Evolutionary conservation across 192 early-diverging fungal genomes (phyloP).

Genomic region (Umbelopsis isabellina): DNA sequence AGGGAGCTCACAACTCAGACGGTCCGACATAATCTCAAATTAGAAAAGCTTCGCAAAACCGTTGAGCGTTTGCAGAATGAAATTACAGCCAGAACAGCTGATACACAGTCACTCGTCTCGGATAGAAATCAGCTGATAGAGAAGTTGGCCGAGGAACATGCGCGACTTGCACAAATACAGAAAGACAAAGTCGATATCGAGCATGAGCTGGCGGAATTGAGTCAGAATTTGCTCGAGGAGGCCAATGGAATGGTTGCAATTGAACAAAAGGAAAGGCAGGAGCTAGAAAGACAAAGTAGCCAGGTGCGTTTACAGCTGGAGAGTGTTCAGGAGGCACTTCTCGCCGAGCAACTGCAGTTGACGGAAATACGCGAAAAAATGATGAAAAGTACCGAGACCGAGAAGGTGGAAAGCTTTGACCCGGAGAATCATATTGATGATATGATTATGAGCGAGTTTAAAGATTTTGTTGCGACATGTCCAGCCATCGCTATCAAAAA

Average conservation of each 20-base stretch:
- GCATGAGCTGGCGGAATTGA: conserved; percentile 90
- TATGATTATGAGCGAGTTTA: conserved; percentile 78
- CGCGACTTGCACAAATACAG: conserved; percentile 80
- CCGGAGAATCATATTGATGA: conserved; percentile 67
- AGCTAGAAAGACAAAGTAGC: conserved; percentile 46
- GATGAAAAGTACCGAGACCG: conserved; percentile 56
- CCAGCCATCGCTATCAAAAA: conserved; percentile 69
- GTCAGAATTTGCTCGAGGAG: conserved; percentile 87
- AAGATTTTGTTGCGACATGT: conserved; percentile 76
- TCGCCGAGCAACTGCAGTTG: conserved; percentile 73
- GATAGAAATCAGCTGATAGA: conserved; percentile 70
- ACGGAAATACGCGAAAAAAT: conserved; percentile 78
- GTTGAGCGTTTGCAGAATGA: conserved; percentile 68
- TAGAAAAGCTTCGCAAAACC: conserved; percentile 50
- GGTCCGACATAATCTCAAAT: conserved; percentile 59
- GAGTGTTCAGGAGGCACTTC: conserved; percentile 58
- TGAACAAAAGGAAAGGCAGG: conserved; percentile 63
- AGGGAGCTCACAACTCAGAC: conserved; percentile 8
- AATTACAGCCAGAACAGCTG: conserved; percentile 67
- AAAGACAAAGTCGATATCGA: conserved; percentile 85
- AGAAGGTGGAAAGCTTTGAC: conserved; percentile 32
- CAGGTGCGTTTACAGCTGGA: conserved; percentile 60
- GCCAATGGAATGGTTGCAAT: conserved; percentile 86
- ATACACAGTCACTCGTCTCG: conserved; percentile 59
- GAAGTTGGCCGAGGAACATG: conserved; percentile 79